Evolutionary conservation across 2,329 filamentous ascomycete genomes (phyloP).

Genomic region (Coniella vitis): DNA sequence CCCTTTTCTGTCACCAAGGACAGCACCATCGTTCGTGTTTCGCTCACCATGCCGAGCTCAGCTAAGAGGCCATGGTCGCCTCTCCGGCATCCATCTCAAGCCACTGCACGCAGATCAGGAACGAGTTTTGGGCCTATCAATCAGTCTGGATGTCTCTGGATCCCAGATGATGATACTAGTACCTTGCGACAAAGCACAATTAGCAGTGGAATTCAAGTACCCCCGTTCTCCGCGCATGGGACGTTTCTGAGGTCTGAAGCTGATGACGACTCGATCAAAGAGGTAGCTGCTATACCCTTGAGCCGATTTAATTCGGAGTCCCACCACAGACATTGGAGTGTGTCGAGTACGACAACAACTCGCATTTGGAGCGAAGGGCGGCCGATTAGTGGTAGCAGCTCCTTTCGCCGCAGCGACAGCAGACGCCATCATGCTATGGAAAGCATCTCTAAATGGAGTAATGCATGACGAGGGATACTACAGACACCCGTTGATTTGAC

Average conservation of each 20-base stretch:
- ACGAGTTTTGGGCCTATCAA: conserved; percentile 3
- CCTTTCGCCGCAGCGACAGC: neutral
- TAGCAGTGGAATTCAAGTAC: conserved; percentile 2
- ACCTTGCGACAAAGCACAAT: conserved; percentile 7
- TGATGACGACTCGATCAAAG: neutral
- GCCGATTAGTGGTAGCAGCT: neutral
- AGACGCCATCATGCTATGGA: neutral
- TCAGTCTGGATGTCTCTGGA: neutral
- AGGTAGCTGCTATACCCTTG: neutral
- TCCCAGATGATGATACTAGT: neutral
- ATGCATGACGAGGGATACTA: neutral
- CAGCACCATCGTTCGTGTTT: neutral
- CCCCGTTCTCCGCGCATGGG: neutral
- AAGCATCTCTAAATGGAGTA: neutral
- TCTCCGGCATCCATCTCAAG: neutral
- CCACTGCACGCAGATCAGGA: conserved; percentile 1
- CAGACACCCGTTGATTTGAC: neutral
- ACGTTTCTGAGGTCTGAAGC: neutral
- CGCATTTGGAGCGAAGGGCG: conserved; percentile 1
- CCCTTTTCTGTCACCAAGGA: neutral
- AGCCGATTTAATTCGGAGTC: neutral
- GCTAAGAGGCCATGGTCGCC: neutral
- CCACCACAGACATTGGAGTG: neutral
- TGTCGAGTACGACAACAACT: neutral
- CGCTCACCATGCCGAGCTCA: neutral